These are phyloP conservation scores for Coniochaeta prunicola DNA, from an alignment of 2,329 filamentous ascomycete genomes.

Conservation along the genomic window DNA sequence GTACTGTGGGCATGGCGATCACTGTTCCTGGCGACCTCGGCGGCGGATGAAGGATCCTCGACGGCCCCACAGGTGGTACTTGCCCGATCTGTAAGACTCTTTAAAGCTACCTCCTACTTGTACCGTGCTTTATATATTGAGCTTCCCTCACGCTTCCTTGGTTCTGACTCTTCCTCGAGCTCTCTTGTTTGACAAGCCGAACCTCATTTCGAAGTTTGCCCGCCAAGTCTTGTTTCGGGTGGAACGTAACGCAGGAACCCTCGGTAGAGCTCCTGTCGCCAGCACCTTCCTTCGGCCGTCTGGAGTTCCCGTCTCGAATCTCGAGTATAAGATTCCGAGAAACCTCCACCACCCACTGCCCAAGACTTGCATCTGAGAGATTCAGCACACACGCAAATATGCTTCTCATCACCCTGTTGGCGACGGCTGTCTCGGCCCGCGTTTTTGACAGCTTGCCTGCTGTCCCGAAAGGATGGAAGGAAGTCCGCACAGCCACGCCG, in stretches of 20 bases:
- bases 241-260: constrained; percentile 1
- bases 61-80: background rate
- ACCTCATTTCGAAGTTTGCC: background rate
- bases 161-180: background rate
- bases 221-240: background rate
- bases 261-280: background rate
- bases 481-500: constrained; percentile 23
- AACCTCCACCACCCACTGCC: background rate
- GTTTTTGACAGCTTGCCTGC: constrained; percentile 27
- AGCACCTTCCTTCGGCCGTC: background rate
- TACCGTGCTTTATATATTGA: background rate
- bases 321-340: background rate
- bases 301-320: background rate
- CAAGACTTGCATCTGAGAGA: background rate
- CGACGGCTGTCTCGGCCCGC: constrained; percentile 19
- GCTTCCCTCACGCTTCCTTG: background rate
- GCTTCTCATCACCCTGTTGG: constrained; percentile 14
- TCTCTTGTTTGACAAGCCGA: background rate
- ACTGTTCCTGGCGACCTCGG: background rate
- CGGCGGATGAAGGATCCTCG: background rate
- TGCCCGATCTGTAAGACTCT: background rate
- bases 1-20: background rate
- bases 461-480: constrained; percentile 30
- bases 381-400: background rate
- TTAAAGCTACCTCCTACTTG: background rate